phyloP scores from a whole-genome alignment of 2,329 filamentous ascomycete genomes.

The Orbilia javanica region DNA sequence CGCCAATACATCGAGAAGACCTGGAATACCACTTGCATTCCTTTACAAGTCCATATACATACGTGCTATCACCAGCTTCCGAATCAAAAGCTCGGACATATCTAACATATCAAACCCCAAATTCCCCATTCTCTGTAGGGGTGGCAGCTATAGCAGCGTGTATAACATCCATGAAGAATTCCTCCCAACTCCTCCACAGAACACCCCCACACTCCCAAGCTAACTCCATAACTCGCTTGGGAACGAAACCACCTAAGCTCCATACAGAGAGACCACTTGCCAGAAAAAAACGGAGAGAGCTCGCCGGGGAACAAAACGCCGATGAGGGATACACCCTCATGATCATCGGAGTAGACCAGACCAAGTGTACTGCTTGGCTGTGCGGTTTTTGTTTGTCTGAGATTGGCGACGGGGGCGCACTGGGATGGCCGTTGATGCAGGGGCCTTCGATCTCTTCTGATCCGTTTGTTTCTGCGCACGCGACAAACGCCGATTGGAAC shows the following conservation, averaged over 20 bases:
- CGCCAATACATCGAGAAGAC: too few species aligned
- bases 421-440: neutral
- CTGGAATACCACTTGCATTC: constrained; percentile 40
- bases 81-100: neutral
- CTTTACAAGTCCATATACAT: neutral
- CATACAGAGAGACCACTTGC: too few species aligned
- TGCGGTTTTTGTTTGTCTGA: neutral
- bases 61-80: constrained; percentile 1
- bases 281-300: too few species aligned
- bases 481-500: constrained; percentile 7
- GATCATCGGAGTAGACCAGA: too few species aligned
- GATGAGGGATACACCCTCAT: constrained; percentile 6
- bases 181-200: constrained; percentile 22
- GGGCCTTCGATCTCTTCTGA: too few species aligned
- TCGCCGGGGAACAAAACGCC: constrained; percentile 41
- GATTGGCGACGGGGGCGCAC: neutral
- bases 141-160: too few species aligned
- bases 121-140: neutral
- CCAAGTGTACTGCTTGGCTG: too few species aligned
- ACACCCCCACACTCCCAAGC: constrained; percentile 27
- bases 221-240: neutral
- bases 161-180: constrained; percentile 36
- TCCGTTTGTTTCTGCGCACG: neutral
- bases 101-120: neutral
- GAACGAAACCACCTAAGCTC: neutral